A percentile compares a stretch with the other conserved stretches of the same genome.
Conservation (phyloP, 1,139 yeast species). For the Taphrina wiesneri region DNA sequence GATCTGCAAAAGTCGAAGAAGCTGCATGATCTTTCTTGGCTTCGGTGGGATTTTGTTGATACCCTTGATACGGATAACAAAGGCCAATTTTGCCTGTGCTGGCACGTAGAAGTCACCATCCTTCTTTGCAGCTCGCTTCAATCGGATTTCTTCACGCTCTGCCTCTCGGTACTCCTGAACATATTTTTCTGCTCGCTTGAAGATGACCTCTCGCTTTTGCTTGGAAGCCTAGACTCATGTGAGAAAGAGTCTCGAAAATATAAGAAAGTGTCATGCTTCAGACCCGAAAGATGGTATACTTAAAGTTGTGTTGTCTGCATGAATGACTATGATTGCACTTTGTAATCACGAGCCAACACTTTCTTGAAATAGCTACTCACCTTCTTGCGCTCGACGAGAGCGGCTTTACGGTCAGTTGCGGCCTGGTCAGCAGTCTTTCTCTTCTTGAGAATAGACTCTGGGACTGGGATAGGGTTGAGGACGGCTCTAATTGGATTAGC, state of each 20-base stretch:
- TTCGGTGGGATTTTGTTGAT: slow-evolving; percentile 99
- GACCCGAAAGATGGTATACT: slow-evolving; percentile 95
- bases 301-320: slow-evolving; percentile 47
- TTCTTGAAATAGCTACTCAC: slow-evolving; percentile 55
- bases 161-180: slow-evolving; percentile 94
- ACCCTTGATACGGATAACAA: slow-evolving; percentile 99
- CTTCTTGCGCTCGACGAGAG: slow-evolving; percentile 81
- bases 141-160: slow-evolving; percentile 87
- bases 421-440: slow-evolving; percentile 63
- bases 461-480: slow-evolving; percentile 52
- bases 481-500: slow-evolving; percentile 39
- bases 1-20: slow-evolving; percentile 95
- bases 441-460: slow-evolving; percentile 97
- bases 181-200: slow-evolving; percentile 98
- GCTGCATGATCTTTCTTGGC: slow-evolving; percentile 99
- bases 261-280: slow-evolving; percentile 43
- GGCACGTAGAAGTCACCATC: slow-evolving; percentile 95
- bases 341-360: slow-evolving; percentile 34
- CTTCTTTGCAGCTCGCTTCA: slow-evolving; percentile 97
- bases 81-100: slow-evolving; percentile 94
- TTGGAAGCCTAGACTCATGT: slow-evolving; percentile 41
- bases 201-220: slow-evolving; percentile 86
- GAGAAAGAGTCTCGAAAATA: background rate
- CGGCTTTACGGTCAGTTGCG: slow-evolving; percentile 85
- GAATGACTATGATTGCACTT: slow-evolving; percentile 35